Evolutionary conservation across 805 yeast genomes (phyloP).

Genomic region (Candida nemodendra): DNA sequence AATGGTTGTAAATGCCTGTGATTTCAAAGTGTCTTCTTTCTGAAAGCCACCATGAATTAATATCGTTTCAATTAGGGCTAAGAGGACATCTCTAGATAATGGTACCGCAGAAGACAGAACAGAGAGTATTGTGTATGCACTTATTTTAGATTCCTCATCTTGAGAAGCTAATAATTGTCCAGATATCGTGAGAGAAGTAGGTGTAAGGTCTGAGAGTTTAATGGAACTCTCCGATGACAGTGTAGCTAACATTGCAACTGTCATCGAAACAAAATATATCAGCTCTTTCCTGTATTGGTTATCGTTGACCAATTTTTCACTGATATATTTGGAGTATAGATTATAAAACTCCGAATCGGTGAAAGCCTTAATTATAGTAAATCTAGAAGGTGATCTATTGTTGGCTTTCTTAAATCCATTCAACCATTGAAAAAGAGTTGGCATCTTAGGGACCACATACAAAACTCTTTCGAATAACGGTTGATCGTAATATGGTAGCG

Average conservation of each 20-base stretch:
- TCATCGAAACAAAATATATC: constrained; percentile 73
- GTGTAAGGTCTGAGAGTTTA: constrained; percentile 49
- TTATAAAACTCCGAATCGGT: constrained; percentile 66
- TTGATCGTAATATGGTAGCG: constrained; percentile 76
- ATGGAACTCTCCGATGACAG: constrained; percentile 42
- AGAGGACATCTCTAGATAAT: constrained; percentile 52
- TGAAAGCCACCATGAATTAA: constrained; percentile 29
- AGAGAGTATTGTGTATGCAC: constrained; percentile 79
- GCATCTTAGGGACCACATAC: constrained; percentile 67
- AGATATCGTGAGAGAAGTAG: constrained; percentile 55
- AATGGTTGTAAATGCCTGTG: constrained; percentile 46
- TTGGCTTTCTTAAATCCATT: constrained; percentile 56
- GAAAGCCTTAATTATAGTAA: constrained; percentile 70
- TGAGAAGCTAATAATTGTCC: constrained; percentile 52
- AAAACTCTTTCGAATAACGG: constrained; percentile 75
- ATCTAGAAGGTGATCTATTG: constrained; percentile 59
- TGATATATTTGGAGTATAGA: constrained; percentile 58
- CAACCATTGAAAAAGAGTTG: constrained; percentile 77
- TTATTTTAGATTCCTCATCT: constrained; percentile 64
- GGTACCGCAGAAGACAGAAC: constrained; percentile 76
- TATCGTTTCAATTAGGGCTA: constrained; percentile 63
- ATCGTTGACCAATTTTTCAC: constrained; percentile 48
- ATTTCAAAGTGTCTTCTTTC: constrained; percentile 19
- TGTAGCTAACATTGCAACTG: constrained; percentile 68
- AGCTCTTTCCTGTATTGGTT: constrained; percentile 67